Percentiles rank a stretch among this genome's conserved stretches.
phyloP scores from a whole-genome alignment of 805 yeast species.

The Jamesozyma piceae region DNA sequence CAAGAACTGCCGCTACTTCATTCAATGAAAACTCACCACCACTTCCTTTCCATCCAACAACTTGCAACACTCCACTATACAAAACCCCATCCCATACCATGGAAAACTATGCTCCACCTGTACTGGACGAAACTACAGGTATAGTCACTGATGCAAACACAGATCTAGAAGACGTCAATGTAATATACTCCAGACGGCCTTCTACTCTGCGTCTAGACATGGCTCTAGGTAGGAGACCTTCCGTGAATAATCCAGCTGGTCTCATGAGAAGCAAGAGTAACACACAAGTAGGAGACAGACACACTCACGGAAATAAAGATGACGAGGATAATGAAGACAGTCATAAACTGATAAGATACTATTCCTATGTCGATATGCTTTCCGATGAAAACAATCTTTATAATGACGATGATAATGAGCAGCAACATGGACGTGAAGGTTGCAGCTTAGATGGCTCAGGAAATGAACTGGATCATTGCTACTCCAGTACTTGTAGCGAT shows the following conservation, averaged over 20 bases:
- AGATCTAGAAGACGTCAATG: conserved; percentile 65
- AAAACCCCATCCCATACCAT: conserved; percentile 23
- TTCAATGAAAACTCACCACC: no score
- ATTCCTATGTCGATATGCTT: conserved; percentile 74
- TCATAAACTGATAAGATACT: conserved; percentile 36
- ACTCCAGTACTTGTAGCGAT: no score
- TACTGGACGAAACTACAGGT: conserved; percentile 67
- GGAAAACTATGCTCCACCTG: conserved; percentile 73
- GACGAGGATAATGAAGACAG: conserved; percentile 4
- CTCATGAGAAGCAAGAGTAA: not conserved
- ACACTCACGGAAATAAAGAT: not conserved
- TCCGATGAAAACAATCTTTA: conserved; percentile 38
- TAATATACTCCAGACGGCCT: conserved; percentile 43
- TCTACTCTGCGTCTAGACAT: conserved; percentile 40
- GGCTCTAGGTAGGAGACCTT: conserved; percentile 10
- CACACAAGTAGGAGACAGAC: not conserved
- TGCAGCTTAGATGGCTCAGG: no score
- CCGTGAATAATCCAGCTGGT: conserved; percentile 1
- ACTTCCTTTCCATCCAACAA: conserved; percentile 4
- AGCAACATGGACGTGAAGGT: no score
- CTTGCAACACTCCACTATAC: not conserved
- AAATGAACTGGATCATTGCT: no score
- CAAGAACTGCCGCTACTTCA: no score
- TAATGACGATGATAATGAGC: no score
- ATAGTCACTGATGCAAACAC: conserved; percentile 50